phyloP scores from a whole-genome alignment of 83 land plant species.

The Larix sibirica region DNA sequence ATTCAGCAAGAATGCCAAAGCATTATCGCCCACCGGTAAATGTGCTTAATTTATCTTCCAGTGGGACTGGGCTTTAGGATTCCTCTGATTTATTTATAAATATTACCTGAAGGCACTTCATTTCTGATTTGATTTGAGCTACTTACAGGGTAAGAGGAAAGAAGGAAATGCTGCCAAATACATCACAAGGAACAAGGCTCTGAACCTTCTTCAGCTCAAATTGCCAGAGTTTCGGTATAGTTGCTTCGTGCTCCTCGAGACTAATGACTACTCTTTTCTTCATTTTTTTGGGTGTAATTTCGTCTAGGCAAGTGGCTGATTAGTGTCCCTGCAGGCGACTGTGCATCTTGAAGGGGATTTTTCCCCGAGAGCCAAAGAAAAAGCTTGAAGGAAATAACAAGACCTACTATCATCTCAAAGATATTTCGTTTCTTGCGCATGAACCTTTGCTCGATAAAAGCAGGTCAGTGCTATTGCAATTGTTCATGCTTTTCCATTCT shows the following conservation, averaged over 20 bases:
- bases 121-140: no score
- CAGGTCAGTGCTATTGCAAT: constrained; percentile 32
- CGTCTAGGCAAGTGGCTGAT: not conserved
- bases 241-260: not conserved
- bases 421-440: constrained; percentile 81
- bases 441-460: constrained; percentile 82
- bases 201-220: constrained; percentile 64
- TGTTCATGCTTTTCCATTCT: not conserved
- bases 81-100: no score
- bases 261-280: not conserved
- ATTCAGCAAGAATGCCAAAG: no score
- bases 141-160: constrained; percentile 77
- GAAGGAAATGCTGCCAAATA: constrained; percentile 95
- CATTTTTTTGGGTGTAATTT: not conserved
- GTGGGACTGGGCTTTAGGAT: no score
- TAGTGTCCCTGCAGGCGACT: constrained; percentile 52
- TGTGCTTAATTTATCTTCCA: no score
- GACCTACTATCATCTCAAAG: constrained; percentile 92
- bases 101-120: no score
- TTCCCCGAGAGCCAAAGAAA: constrained; percentile 96
- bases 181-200: constrained; percentile 88
- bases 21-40: no score
- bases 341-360: constrained; percentile 90
- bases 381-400: constrained; percentile 93
- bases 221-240: constrained; percentile 77